Evolutionary conservation across 1,139 yeast genomes (phyloP).

Genomic region (Magnusiomyces sp.): DNA sequence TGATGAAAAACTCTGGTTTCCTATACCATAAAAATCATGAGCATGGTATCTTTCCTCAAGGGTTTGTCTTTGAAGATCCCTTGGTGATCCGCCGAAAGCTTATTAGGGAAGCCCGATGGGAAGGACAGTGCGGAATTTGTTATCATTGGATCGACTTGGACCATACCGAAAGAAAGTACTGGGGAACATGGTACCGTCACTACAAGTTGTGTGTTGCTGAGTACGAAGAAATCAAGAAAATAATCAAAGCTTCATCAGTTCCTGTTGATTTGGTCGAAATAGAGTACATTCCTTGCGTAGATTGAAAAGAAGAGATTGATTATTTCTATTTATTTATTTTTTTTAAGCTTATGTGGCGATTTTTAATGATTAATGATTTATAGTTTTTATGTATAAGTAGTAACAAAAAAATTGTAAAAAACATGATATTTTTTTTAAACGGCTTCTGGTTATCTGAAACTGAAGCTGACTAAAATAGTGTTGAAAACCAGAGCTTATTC

Average conservation of each 20-base stretch:
- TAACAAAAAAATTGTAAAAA: too few relatives aligned
- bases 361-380: too few relatives aligned
- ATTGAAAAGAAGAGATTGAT: too few relatives aligned
- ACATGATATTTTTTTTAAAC: too few relatives aligned
- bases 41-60: slow-evolving; percentile 27
- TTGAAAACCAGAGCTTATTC: background rate
- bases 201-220: slow-evolving; percentile 26
- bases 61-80: slow-evolving; percentile 26
- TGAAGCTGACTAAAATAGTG: too few relatives aligned
- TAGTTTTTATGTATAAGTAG: too few relatives aligned
- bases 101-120: slow-evolving; percentile 25
- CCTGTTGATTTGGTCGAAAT: slow-evolving; percentile 23
- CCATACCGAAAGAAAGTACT: slow-evolving; percentile 21
- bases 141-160: slow-evolving; percentile 27
- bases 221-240: slow-evolving; percentile 24
- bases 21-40: slow-evolving; percentile 27
- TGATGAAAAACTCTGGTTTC: slow-evolving; percentile 26
- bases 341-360: too few relatives aligned
- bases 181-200: slow-evolving; percentile 29
- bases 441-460: too few relatives aligned
- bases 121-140: slow-evolving; percentile 27
- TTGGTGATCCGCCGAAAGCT: slow-evolving; percentile 23
- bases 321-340: too few relatives aligned
- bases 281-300: slow-evolving; percentile 14
- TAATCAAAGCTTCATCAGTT: slow-evolving; percentile 21